Percentiles rank a stretch among this genome's conserved stretches.
Conservation (phyloP, 2,329 filamentous ascomycete species). For the Penicillium paneum region DNA sequence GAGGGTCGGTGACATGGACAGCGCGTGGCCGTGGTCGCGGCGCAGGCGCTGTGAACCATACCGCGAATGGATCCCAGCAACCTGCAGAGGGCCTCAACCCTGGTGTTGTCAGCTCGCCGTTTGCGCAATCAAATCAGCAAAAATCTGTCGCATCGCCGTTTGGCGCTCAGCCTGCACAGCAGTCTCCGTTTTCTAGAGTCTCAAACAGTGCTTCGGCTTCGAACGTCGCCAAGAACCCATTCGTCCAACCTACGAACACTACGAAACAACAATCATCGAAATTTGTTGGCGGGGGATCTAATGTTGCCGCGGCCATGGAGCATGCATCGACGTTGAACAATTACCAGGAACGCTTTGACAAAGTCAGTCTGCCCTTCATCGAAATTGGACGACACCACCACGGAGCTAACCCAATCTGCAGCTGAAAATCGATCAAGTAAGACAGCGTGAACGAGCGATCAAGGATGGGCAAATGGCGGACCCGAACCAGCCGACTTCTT, state of each 20-base stretch:
- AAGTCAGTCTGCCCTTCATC: slow-evolving; percentile 25
- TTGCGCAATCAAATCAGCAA: slow-evolving; percentile 25
- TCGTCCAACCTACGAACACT: background rate
- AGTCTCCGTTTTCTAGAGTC: slow-evolving; percentile 22
- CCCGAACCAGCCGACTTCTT: slow-evolving; percentile 57
- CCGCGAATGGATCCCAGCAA: background rate
- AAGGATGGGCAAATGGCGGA: slow-evolving; percentile 54
- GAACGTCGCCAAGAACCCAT: slow-evolving; percentile 14
- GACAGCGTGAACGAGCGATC: slow-evolving; percentile 52
- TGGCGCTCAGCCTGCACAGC: slow-evolving; percentile 13
- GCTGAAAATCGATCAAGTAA: slow-evolving; percentile 51
- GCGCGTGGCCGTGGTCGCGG: slow-evolving; percentile 18
- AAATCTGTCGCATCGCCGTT: slow-evolving; percentile 15
- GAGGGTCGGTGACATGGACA: slow-evolving; percentile 14
- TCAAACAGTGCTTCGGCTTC: slow-evolving; percentile 14
- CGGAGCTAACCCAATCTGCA: slow-evolving; percentile 22
- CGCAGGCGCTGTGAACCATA: slow-evolving; percentile 18
- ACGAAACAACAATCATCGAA: slow-evolving; percentile 6
- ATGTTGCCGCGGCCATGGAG: slow-evolving; percentile 20
- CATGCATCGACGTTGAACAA: slow-evolving; percentile 21
- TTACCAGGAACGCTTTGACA: slow-evolving; percentile 38
- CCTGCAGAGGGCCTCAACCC: background rate
- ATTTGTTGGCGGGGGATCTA: slow-evolving; percentile 7
- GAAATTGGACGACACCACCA: background rate
- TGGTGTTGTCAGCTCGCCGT: slow-evolving; percentile 21